Evolutionary conservation across 116 monocot genomes (phyloP).

Genomic region (Phalaenopsis hybrid): DNA sequence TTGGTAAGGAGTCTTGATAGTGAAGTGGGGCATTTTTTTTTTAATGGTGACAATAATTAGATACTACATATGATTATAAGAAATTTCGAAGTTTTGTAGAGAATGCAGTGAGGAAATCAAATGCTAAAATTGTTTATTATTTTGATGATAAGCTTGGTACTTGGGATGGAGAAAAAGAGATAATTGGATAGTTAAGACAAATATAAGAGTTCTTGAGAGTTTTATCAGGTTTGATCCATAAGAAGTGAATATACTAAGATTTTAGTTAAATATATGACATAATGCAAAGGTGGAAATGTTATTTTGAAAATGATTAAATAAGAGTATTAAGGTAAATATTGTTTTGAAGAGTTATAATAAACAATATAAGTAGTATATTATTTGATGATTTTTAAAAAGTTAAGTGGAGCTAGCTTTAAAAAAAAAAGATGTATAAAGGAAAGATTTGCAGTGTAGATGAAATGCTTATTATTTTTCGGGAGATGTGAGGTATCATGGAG

Average conservation of each 20-base stretch:
- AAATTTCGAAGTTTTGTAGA: neutral
- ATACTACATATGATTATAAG: neutral
- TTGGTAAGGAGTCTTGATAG: neutral
- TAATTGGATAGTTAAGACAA: neutral
- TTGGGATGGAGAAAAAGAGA: neutral
- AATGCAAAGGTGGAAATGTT: neutral
- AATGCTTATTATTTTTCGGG: too few relatives aligned
- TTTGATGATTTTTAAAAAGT: too few relatives aligned
- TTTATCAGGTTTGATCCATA: neutral
- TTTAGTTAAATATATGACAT: neutral
- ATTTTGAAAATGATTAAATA: neutral
- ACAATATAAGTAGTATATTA: too few relatives aligned
- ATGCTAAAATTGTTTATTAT: neutral
- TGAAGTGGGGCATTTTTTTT: neutral
- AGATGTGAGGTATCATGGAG: too few relatives aligned
- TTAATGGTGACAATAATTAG: too few relatives aligned
- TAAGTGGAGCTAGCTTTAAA: too few relatives aligned
- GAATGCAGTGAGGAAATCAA: neutral
- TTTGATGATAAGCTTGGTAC: neutral
- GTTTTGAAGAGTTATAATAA: neutral
- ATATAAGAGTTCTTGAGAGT: neutral
- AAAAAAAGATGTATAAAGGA: too few relatives aligned
- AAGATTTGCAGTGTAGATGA: too few relatives aligned
- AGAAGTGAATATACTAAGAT: neutral
- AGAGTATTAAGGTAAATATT: neutral